Evolutionary conservation across 2,329 filamentous ascomycete species (phyloP).

Genomic region (Nannizzia gypsea): DNA sequence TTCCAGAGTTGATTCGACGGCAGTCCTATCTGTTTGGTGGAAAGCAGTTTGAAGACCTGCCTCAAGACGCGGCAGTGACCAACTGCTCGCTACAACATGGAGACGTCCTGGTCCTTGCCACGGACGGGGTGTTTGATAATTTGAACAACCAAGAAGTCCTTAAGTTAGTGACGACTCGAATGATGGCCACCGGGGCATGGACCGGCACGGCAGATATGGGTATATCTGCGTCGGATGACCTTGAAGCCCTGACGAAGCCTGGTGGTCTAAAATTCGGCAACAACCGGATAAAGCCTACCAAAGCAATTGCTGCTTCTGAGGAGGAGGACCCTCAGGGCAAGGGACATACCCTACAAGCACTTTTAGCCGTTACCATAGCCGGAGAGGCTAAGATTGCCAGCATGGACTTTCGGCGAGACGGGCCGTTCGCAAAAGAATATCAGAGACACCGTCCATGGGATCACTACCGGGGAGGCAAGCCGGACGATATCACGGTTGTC

Average conservation of each 20-base stretch:
- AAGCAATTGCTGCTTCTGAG: conserved; percentile 11
- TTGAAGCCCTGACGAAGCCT: conserved; percentile 43
- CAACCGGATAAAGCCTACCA: conserved; percentile 9
- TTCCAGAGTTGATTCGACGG: conserved; percentile 65
- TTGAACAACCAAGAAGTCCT: conserved; percentile 83
- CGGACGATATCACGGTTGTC: conserved; percentile 88
- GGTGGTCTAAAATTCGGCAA: conserved; percentile 30
- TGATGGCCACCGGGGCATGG: conserved; percentile 68
- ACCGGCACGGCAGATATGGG: conserved; percentile 47
- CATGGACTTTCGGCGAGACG: conserved; percentile 66
- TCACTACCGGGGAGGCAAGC: conserved; percentile 80
- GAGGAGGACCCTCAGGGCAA: conserved; percentile 14
- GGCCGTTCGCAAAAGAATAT: conserved; percentile 90
- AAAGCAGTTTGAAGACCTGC: conserved; percentile 66
- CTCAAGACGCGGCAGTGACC: conserved; percentile 69
- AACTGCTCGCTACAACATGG: conserved; percentile 71
- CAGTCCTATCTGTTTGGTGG: conserved; percentile 78
- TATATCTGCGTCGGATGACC: conserved; percentile 50
- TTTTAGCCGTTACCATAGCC: conserved; percentile 68
- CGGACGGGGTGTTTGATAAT: conserved; percentile 94
- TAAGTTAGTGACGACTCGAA: conserved; percentile 61
- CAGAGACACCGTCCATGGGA: conserved; percentile 78
- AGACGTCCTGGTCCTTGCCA: conserved; percentile 86
- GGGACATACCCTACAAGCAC: conserved; percentile 55
- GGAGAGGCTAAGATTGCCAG: conserved; percentile 75